phyloP scores from a whole-genome alignment of 2,329 filamentous ascomycete species.

The Colletotrichum phormii region DNA sequence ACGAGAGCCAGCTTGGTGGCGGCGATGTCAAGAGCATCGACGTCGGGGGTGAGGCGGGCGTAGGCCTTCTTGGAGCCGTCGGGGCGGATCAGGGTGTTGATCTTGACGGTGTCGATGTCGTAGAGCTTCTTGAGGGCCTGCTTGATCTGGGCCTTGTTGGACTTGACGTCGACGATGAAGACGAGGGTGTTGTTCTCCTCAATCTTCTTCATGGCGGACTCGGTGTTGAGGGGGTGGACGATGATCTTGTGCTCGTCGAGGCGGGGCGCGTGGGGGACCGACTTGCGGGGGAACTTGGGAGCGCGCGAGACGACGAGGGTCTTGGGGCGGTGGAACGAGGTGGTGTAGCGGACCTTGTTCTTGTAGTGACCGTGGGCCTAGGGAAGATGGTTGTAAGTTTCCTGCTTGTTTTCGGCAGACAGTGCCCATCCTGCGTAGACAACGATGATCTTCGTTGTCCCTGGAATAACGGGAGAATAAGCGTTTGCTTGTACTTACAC shows the following conservation, averaged over 20 bases:
- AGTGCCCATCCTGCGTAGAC: neutral
- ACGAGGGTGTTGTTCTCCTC: slow-evolving; percentile 99
- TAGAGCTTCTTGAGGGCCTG: slow-evolving; percentile 98
- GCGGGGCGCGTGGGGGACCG: slow-evolving; percentile 86
- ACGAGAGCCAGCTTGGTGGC: slow-evolving; percentile 99
- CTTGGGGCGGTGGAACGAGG: slow-evolving; percentile 98
- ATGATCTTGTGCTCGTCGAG: slow-evolving; percentile 99
- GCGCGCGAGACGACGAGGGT: slow-evolving; percentile 90
- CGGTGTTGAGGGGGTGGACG: slow-evolving; percentile 98
- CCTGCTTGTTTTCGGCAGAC: neutral
- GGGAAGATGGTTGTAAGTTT: slow-evolving; percentile 11
- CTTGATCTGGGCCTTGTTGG: slow-evolving; percentile 99
- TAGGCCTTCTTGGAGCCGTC: slow-evolving; percentile 99
- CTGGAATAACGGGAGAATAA: neutral
- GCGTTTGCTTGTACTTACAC: slow-evolving; percentile 72
- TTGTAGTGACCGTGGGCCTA: slow-evolving; percentile 79
- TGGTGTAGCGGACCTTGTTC: slow-evolving; percentile 91
- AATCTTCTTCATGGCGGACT: slow-evolving; percentile 99
- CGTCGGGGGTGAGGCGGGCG: slow-evolving; percentile 92
- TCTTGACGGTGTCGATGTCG: slow-evolving; percentile 97
- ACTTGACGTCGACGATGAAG: slow-evolving; percentile 96
- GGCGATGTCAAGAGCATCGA: slow-evolving; percentile 98
- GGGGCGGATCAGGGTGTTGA: slow-evolving; percentile 98
- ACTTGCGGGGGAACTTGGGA: slow-evolving; percentile 98
- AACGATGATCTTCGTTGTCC: slow-evolving; percentile 12